Conservation (phyloP, 495 filamentous ascomycete species). For the Penicillium dipodomyicola region DNA sequence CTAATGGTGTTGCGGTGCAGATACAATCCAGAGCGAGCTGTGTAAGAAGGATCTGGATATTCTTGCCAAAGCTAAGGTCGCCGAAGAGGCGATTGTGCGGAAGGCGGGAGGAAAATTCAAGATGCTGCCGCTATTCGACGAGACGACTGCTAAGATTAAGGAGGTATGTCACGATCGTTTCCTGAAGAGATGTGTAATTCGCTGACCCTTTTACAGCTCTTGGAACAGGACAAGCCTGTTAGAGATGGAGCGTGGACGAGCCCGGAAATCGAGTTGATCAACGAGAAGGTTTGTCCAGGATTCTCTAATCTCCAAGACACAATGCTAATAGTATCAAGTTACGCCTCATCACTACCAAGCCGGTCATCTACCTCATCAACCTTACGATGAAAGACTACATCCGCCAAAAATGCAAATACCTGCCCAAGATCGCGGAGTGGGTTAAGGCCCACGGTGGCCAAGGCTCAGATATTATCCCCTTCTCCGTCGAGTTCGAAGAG, state of each 20-base stretch:
- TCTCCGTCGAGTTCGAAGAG: constrained; percentile 4
- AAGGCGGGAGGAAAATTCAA: constrained; percentile 1
- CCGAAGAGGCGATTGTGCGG: constrained; percentile 2
- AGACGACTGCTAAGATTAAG: constrained; percentile 1
- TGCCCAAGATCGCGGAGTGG: constrained; percentile 2
- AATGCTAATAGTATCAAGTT: background rate
- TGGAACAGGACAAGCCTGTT: constrained; percentile 2
- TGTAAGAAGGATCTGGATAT: constrained; percentile 4
- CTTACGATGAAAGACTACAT: background rate
- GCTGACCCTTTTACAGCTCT: background rate
- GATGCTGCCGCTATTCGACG: background rate
- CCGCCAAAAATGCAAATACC: constrained; percentile 1
- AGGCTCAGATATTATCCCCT: background rate
- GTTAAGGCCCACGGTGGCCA: background rate
- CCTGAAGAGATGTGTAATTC: background rate
- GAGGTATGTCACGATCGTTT: background rate
- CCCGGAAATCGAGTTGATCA: constrained; percentile 2
- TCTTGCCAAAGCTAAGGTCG: background rate
- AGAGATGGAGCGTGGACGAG: constrained; percentile 1
- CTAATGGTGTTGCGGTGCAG: background rate
- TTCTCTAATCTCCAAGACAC: background rate
- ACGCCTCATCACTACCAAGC: background rate
- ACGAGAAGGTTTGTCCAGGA: constrained; percentile 1
- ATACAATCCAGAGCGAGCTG: constrained; percentile 1
- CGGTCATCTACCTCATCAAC: constrained; percentile 2